Evolutionary conservation across 352 stramenopile species (phyloP).

Genomic region (Phytophthora crassamura): DNA sequence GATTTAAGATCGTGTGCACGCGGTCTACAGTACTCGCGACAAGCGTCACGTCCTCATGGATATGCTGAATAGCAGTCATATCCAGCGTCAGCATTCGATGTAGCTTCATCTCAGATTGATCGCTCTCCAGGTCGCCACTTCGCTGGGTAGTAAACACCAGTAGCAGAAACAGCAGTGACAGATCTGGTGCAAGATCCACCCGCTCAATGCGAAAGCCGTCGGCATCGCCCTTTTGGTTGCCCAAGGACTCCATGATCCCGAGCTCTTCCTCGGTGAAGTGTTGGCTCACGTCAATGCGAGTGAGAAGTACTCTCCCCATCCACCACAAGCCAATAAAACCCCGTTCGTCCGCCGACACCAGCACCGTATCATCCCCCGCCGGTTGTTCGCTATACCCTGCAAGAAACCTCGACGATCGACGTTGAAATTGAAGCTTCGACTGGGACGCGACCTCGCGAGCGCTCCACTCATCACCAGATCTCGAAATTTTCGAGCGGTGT

Average conservation of each 20-base stretch:
- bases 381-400: background rate
- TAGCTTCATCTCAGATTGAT: conserved; percentile 5
- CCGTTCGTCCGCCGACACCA: conserved; percentile 55
- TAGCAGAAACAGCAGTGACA: conserved; percentile 51
- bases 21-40: conserved; percentile 37
- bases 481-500: background rate
- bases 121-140: background rate
- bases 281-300: conserved; percentile 46
- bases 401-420: conserved; percentile 47
- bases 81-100: conserved; percentile 53
- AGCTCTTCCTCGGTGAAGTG: conserved; percentile 36
- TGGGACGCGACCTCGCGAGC: conserved; percentile 14
- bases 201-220: conserved; percentile 39
- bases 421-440: conserved; percentile 37
- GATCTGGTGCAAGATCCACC: conserved; percentile 41
- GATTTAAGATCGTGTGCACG: conserved; percentile 38
- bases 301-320: conserved; percentile 58
- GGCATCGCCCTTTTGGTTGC: background rate
- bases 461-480: background rate
- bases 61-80: conserved; percentile 34
- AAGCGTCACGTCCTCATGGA: conserved; percentile 43
- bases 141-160: conserved; percentile 19
- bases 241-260: conserved; percentile 20
- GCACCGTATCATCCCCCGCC: conserved; percentile 34
- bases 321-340: conserved; percentile 66